Percentiles rank a stretch among this genome's conserved stretches.
Conservation (phyloP, 257 asterid genomes). For the Anisodus acutangulus region DNA sequence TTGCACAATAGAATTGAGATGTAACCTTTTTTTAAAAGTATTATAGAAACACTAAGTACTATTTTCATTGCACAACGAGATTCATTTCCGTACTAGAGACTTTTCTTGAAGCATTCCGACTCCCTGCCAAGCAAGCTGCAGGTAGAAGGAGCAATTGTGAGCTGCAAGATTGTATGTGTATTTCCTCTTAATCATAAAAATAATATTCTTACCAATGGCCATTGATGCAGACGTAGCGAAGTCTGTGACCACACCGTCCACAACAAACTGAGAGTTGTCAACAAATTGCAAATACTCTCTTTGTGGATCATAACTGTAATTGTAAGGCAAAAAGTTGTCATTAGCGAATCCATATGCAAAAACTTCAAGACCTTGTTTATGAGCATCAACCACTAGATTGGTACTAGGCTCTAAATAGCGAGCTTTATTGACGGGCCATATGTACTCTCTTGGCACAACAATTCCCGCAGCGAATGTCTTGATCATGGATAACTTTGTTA, state of each 20-base stretch:
- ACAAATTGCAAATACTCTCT: conserved; percentile 71
- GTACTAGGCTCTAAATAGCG: conserved; percentile 67
- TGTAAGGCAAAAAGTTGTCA: conserved; percentile 66
- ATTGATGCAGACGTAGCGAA: conserved; percentile 87
- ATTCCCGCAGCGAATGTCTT: conserved; percentile 80
- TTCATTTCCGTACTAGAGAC: conserved; percentile 51
- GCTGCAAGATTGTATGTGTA: not conserved
- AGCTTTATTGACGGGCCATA: conserved; percentile 64
- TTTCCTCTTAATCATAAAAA: not conserved
- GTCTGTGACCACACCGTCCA: conserved; percentile 82
- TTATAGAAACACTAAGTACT: not conserved
- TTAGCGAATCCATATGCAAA: conserved; percentile 82
- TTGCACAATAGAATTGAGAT: conserved; percentile 21
- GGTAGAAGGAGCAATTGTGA: conserved; percentile 29
- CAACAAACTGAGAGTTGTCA: conserved; percentile 68
- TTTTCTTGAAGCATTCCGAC: conserved; percentile 58
- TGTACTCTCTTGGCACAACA: conserved; percentile 76
- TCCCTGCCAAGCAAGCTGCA: conserved; percentile 70
- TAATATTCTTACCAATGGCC: conserved; percentile 61
- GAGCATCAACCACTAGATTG: conserved; percentile 75
- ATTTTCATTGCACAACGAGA: not conserved
- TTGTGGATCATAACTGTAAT: conserved; percentile 84
- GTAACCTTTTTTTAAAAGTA: not conserved
- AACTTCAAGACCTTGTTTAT: conserved; percentile 69
- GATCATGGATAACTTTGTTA: conserved; percentile 53